Conservation (phyloP, 441 rosid species). For the Populus trichocarpa region DNA sequence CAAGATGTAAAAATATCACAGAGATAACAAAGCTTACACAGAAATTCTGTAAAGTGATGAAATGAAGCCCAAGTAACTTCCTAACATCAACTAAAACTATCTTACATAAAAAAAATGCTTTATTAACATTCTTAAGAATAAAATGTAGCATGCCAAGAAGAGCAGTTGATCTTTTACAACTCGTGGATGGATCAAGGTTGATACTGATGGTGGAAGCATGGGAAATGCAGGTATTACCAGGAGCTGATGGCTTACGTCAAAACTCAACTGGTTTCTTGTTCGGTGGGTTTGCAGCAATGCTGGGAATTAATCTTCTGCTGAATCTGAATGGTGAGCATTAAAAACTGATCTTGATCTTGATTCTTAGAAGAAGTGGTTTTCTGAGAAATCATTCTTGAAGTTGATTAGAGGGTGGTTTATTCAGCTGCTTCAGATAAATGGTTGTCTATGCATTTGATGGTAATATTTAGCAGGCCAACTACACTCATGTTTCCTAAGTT, state of each 20-base stretch:
- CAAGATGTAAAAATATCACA: neutral
- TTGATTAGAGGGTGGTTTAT: no score
- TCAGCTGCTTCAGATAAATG: neutral
- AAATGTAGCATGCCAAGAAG: neutral
- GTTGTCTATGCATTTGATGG: neutral
- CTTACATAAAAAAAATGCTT: neutral
- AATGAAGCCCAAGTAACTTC: neutral
- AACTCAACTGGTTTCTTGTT: neutral
- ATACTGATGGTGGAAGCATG: neutral
- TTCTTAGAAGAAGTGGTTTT: neutral
- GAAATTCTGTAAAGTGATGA: no score
- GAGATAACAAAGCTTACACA: neutral
- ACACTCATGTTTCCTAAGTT: neutral
- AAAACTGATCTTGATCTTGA: neutral
- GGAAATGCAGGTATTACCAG: neutral
- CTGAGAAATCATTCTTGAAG: neutral
- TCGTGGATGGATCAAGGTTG: neutral
- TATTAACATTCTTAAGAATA: neutral
- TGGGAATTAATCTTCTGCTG: neutral
- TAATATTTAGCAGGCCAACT: neutral
- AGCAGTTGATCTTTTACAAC: neutral
- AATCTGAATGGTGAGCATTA: neutral
- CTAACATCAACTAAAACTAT: neutral
- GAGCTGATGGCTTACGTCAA: neutral
- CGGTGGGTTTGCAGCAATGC: neutral